phyloP scores from a whole-genome alignment of 805 yeast species.

The Myxozyma kluyveri region DNA sequence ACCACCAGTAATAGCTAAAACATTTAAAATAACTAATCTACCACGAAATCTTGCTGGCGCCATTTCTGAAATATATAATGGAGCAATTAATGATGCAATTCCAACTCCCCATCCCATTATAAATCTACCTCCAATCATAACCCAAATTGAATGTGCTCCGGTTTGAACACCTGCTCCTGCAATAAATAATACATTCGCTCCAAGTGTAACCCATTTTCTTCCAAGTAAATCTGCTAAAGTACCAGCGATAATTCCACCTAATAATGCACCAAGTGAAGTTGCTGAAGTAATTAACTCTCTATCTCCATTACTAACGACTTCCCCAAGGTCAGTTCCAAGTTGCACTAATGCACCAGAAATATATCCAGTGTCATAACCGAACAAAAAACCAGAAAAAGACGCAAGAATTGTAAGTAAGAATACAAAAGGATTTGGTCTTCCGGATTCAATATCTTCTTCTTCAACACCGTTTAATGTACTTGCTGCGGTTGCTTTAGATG shows the following conservation, averaged over 20 bases:
- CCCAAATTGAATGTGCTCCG: constrained; percentile 77
- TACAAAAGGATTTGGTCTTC: constrained; percentile 29
- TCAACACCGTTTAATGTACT: constrained; percentile 5
- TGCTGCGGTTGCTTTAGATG: not conserved
- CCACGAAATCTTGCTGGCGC: constrained; percentile 89
- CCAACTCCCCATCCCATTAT: constrained; percentile 97
- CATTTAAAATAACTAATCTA: constrained; percentile 81
- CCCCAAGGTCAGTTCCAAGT: constrained; percentile 69
- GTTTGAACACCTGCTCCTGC: constrained; percentile 85
- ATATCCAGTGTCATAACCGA: constrained; percentile 97
- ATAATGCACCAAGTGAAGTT: constrained; percentile 87
- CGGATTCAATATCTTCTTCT: constrained; percentile 29
- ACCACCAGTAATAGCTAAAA: constrained; percentile 90
- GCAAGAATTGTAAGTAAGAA: constrained; percentile 42
- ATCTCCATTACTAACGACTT: constrained; percentile 64
- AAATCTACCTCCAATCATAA: constrained; percentile 88
- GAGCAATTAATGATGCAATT: constrained; percentile 90
- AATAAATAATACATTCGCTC: constrained; percentile 76
- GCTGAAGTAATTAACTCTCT: constrained; percentile 91
- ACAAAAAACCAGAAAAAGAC: constrained; percentile 92
- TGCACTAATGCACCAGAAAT: constrained; percentile 90
- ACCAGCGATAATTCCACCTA: constrained; percentile 79
- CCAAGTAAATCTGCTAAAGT: constrained; percentile 78
- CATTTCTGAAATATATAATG: constrained; percentile 84
- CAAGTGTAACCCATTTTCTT: constrained; percentile 77